Evolutionary conservation across 1,284 basidiomycete genomes (phyloP).

Genomic region (Ustilago xerochloae): DNA sequence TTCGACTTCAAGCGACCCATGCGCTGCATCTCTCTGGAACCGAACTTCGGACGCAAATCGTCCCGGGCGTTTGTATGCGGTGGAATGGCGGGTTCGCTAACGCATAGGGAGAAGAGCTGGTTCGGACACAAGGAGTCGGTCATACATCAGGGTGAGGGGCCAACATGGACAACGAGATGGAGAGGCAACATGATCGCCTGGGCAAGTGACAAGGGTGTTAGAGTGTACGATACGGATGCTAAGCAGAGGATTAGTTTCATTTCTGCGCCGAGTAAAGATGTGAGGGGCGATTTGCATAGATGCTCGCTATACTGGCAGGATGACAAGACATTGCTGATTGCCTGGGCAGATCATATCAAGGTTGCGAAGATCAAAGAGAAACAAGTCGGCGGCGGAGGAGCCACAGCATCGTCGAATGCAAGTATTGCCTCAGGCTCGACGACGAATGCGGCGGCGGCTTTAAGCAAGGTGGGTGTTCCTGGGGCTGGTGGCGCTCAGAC

Average conservation of each 20-base stretch:
- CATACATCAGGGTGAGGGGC: constrained; percentile 88
- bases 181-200: constrained; percentile 87
- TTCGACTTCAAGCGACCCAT: constrained; percentile 95
- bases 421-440: constrained; percentile 25
- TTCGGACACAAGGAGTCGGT: constrained; percentile 90
- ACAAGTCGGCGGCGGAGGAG: background rate
- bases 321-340: constrained; percentile 84
- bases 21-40: constrained; percentile 88
- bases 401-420: constrained; percentile 20
- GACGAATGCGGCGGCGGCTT: constrained; percentile 20
- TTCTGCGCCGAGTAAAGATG: constrained; percentile 81
- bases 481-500: constrained; percentile 12
- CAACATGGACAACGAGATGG: constrained; percentile 93
- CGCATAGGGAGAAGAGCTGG: constrained; percentile 94
- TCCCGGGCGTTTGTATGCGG: constrained; percentile 91
- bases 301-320: constrained; percentile 92
- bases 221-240: constrained; percentile 87
- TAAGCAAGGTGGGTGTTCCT: constrained; percentile 33
- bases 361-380: constrained; percentile 73
- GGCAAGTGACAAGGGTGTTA: constrained; percentile 96
- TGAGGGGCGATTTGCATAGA: constrained; percentile 91
- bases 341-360: constrained; percentile 95
- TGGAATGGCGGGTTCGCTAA: constrained; percentile 87
- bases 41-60: constrained; percentile 83
- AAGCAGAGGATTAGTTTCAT: constrained; percentile 87